Percentiles rank a stretch among this genome's conserved stretches.
Evolutionary conservation across 495 filamentous ascomycete species (phyloP).

Genomic region (Aspergillus cavernicola): DNA sequence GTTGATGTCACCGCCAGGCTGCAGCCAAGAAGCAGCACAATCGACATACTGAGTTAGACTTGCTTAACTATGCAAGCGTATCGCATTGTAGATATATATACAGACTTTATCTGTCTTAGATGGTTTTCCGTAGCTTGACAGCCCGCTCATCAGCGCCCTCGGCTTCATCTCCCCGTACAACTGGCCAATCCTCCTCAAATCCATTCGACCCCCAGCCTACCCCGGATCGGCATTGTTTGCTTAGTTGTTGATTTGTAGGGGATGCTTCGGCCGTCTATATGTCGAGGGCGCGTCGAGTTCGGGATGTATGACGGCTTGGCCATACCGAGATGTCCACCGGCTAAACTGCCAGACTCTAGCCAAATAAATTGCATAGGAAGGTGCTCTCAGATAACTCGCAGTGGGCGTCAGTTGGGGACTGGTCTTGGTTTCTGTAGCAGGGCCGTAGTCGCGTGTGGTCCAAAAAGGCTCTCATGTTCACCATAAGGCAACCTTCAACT

Average conservation of each 20-base stretch:
- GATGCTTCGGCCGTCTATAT: not conserved
- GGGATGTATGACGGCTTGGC: not conserved
- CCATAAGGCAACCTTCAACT: not conserved
- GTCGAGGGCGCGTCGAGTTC: not conserved
- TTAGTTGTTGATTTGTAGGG: too few relatives aligned
- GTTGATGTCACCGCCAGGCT: conserved; percentile 19
- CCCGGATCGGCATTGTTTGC: too few relatives aligned
- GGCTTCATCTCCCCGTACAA: too few relatives aligned
- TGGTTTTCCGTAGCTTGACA: not conserved
- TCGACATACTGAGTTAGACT: not conserved
- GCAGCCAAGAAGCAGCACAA: conserved; percentile 15
- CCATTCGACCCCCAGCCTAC: not conserved
- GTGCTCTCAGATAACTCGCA: not conserved
- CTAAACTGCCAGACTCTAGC: not conserved
- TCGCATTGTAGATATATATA: not conserved
- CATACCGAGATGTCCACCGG: not conserved
- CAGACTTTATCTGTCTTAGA: not conserved
- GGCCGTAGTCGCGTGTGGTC: not conserved
- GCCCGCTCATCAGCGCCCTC: not conserved
- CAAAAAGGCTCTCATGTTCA: not conserved
- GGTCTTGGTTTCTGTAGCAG: not conserved
- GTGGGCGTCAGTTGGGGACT: too few relatives aligned
- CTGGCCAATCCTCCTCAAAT: not conserved
- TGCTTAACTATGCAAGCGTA: not conserved
- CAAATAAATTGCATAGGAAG: not conserved